Conservation (phyloP, 257 asterid genomes). For the Asclepias syriaca region DNA sequence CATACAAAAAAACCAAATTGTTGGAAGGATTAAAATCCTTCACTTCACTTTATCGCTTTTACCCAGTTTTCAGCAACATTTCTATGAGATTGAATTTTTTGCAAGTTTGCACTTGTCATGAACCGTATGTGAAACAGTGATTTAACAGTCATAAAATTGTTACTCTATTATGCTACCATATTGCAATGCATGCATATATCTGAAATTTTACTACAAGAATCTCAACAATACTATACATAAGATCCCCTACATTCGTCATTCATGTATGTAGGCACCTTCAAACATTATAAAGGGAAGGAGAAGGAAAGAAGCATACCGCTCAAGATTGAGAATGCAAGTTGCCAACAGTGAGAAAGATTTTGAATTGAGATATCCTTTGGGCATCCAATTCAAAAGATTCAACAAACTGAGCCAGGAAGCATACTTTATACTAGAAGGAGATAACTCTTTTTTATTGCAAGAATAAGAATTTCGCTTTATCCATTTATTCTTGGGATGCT, state of each 20-base stretch:
- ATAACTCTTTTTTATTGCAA: conserved; percentile 24
- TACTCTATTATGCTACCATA: neutral
- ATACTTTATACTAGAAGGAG: conserved; percentile 29
- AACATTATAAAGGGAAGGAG: neutral
- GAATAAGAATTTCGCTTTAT: conserved; percentile 23
- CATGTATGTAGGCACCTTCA: neutral
- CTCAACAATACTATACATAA: neutral
- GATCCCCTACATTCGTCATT: neutral
- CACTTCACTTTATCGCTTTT: neutral
- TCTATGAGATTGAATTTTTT: neutral
- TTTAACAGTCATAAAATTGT: neutral
- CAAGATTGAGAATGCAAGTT: conserved; percentile 76
- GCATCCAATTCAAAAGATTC: conserved; percentile 61
- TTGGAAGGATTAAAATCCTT: neutral
- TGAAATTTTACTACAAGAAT: neutral
- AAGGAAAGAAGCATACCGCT: conserved; percentile 46
- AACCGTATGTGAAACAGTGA: neutral
- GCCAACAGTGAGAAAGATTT: conserved; percentile 51
- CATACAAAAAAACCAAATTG: neutral
- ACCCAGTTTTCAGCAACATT: neutral
- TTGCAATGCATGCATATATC: neutral
- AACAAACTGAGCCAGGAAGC: conserved; percentile 51
- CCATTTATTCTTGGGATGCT: conserved; percentile 22
- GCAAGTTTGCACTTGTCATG: neutral
- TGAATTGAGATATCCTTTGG: conserved; percentile 58